A percentile compares a stretch with the other conserved stretches of the same genome.
Conservation (phyloP, 1,284 basidiomycete species). For the Somion occarium region DNA sequence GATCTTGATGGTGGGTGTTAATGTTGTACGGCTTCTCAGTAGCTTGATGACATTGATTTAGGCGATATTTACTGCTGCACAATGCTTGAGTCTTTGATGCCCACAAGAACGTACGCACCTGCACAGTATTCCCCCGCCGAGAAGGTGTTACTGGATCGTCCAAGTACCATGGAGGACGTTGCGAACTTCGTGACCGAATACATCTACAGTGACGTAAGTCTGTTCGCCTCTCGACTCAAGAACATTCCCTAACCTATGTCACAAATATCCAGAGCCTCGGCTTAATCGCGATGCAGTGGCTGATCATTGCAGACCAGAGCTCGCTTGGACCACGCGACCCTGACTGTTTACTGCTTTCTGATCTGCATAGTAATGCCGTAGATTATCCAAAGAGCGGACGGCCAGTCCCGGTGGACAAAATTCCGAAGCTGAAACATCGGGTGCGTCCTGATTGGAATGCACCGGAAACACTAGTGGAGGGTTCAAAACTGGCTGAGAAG, state of each 20-base stretch:
- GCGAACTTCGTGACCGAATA: slow-evolving; percentile 72
- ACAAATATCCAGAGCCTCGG: slow-evolving; percentile 42
- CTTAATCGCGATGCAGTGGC: slow-evolving; percentile 56
- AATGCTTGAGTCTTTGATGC: slow-evolving; percentile 15
- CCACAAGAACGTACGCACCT: slow-evolving; percentile 29
- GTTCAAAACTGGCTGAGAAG: slow-evolving; percentile 19
- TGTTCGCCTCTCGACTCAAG: slow-evolving; percentile 9
- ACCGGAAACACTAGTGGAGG: slow-evolving; percentile 45
- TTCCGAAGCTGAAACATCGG: slow-evolving; percentile 41
- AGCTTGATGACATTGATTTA: not conserved
- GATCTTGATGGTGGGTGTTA: slow-evolving; percentile 54
- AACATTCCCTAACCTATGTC: not conserved
- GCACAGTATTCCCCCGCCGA: slow-evolving; percentile 49
- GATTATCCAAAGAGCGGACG: slow-evolving; percentile 64
- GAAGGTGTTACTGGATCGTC: slow-evolving; percentile 43
- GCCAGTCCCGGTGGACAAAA: slow-evolving; percentile 41
- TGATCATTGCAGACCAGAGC: slow-evolving; percentile 66
- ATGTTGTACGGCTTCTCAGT: too few relatives aligned
- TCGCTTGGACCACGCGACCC: slow-evolving; percentile 46
- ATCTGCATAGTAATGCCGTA: slow-evolving; percentile 65
- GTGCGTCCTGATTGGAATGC: slow-evolving; percentile 60
- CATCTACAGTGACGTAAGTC: slow-evolving; percentile 57
- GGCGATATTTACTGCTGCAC: slow-evolving; percentile 55
- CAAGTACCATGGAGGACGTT: slow-evolving; percentile 63
- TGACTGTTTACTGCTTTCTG: slow-evolving; percentile 58